phyloP scores from a whole-genome alignment of 2,329 filamentous ascomycete genomes.

The Fusarium fujikuroi region DNA sequence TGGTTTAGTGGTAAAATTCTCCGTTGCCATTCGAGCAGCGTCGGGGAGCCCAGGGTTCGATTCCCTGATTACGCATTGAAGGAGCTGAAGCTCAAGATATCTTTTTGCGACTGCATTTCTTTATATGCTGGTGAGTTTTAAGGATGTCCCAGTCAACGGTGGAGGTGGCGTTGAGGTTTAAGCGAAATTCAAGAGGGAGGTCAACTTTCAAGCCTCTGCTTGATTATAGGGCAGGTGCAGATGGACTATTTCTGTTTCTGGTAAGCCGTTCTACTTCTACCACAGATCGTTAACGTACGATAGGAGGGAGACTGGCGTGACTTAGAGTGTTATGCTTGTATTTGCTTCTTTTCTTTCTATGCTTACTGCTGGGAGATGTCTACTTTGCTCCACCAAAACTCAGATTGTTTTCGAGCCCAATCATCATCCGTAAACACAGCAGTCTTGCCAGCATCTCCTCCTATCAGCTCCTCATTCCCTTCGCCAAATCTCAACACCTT shows the following conservation, averaged over 20 bases:
- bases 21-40: not conserved
- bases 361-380: slow-evolving; percentile 49
- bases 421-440: slow-evolving; percentile 53
- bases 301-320: too few relatives aligned
- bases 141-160: accelerated
- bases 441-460: slow-evolving; percentile 50
- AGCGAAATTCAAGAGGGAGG: accelerated
- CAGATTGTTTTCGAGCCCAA: slow-evolving; percentile 55
- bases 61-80: not conserved
- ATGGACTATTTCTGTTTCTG: not conserved
- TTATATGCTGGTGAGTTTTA: accelerated
- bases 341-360: not conserved
- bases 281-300: accelerated
- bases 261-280: not conserved
- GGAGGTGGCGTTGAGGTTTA: accelerated
- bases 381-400: slow-evolving; percentile 60
- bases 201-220: not conserved
- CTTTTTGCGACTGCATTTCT: not conserved
- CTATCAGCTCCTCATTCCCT: slow-evolving; percentile 60
- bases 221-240: not conserved
- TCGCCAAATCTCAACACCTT: slow-evolving; percentile 57
- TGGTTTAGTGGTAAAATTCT: slow-evolving; percentile 1
- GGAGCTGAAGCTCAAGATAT: not conserved
- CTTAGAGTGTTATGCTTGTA: not conserved
- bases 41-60: not conserved